Conservation (phyloP, 768 basidiomycete genomes). For the Russula sp. region DNA sequence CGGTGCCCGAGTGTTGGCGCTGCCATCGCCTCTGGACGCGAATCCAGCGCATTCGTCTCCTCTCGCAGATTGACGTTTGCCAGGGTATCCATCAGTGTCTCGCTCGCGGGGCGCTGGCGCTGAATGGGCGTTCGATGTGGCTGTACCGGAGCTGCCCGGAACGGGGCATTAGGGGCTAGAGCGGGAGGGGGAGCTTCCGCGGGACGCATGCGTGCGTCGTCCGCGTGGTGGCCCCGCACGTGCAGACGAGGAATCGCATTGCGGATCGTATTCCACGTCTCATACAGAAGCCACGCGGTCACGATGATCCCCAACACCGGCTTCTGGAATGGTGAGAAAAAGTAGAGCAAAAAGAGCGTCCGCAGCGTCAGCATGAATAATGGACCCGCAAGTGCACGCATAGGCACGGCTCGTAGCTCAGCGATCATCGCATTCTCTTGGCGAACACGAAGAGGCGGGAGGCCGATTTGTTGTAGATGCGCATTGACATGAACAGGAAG, state of each 20-base stretch:
- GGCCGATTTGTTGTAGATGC: slow-evolving; percentile 19
- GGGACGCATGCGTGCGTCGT: slow-evolving; percentile 1
- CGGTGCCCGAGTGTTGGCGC: slow-evolving; percentile 3
- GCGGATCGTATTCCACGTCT: slow-evolving; percentile 23
- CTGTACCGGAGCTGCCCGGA: neutral
- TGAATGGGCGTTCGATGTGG: neutral
- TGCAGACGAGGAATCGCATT: slow-evolving; percentile 14
- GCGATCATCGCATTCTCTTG: slow-evolving; percentile 20
- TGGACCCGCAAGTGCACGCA: slow-evolving; percentile 21
- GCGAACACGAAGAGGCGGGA: slow-evolving; percentile 16
- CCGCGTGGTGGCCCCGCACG: slow-evolving; percentile 5
- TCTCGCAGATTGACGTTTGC: slow-evolving; percentile 14
- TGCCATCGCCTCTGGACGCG: neutral
- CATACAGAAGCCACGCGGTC: slow-evolving; percentile 19
- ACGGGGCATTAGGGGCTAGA: neutral
- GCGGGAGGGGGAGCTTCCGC: neutral
- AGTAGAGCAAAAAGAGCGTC: slow-evolving; percentile 20
- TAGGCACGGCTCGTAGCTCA: slow-evolving; percentile 19
- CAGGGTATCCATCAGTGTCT: slow-evolving; percentile 11
- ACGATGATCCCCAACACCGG: slow-evolving; percentile 20
- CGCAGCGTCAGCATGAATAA: slow-evolving; percentile 19
- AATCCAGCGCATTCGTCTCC: slow-evolving; percentile 13
- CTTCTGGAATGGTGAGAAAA: slow-evolving; percentile 22
- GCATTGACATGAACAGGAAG: slow-evolving; percentile 17
- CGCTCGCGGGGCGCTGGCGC: neutral